These are phyloP conservation scores for Sporisorium scitamineum DNA, from an alignment of 1,284 basidiomycete genomes.

Conservation along the genomic window DNA sequence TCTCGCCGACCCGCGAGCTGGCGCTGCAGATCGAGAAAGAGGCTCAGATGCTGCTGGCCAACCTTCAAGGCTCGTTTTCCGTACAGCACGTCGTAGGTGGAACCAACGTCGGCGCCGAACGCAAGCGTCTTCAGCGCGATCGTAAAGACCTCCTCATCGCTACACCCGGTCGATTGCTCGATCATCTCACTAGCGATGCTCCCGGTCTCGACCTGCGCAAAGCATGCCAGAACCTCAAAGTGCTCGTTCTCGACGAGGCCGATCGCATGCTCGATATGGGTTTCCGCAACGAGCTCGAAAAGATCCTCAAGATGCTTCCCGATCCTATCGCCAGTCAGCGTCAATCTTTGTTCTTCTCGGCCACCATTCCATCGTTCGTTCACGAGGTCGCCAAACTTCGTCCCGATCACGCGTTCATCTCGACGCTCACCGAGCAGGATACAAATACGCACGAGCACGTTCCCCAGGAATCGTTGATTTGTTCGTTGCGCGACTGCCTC, in stretches of 20 bases:
- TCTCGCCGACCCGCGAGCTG: conserved; percentile 72
- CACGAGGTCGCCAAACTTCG: conserved; percentile 64
- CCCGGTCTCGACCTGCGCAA: conserved; percentile 56
- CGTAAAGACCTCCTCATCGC: conserved; percentile 71
- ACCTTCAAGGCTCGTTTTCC: conserved; percentile 53
- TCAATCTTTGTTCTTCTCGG: conserved; percentile 72
- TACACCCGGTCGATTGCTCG: conserved; percentile 72
- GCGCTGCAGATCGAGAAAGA: conserved; percentile 70
- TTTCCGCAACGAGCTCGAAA: conserved; percentile 62
- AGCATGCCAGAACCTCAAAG: conserved; percentile 64
- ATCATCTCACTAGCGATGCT: conserved; percentile 71
- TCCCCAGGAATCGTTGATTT: conserved; percentile 71
- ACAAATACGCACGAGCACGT: conserved; percentile 78
- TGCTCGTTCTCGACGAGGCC: conserved; percentile 72
- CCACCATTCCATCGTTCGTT: conserved; percentile 71
- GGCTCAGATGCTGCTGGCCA: conserved; percentile 56
- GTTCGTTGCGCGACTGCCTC: conserved; percentile 70
- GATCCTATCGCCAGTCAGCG: conserved; percentile 69
- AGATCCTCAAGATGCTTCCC: conserved; percentile 68
- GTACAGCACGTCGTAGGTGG: conserved; percentile 71
- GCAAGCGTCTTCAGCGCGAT: conserved; percentile 59
- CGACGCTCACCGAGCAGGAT: conserved; percentile 76
- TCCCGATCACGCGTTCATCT: conserved; percentile 75
- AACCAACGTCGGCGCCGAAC: conserved; percentile 70
- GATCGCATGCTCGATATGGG: conserved; percentile 71